These are phyloP conservation scores for Blastobotrys petasosporus DNA, from an alignment of 1,139 yeast genomes.

Conservation along the genomic window DNA sequence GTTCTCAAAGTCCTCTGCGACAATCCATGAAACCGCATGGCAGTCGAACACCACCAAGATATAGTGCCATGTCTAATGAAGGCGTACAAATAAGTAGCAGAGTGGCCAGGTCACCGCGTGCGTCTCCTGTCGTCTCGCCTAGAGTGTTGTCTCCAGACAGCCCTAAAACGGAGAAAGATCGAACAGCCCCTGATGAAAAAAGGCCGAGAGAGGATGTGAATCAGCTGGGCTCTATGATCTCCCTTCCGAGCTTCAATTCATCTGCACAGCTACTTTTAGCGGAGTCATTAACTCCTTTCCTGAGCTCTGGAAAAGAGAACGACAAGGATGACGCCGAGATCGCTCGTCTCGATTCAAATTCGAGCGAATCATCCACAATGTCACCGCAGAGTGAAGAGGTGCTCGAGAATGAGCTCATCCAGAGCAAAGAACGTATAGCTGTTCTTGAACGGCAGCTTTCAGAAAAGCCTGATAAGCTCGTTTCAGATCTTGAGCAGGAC, in stretches of 20 bases:
- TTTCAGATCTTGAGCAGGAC: constrained; percentile 22
- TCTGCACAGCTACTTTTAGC: constrained; percentile 13
- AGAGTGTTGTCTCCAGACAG: too few species aligned
- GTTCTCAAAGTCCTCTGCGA: background rate
- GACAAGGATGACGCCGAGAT: constrained; percentile 3
- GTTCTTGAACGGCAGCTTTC: constrained; percentile 29
- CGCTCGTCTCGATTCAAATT: constrained; percentile 1
- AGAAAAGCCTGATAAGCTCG: constrained; percentile 17
- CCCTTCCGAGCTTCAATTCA: constrained; percentile 16
- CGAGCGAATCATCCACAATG: too few species aligned
- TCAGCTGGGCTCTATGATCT: constrained; percentile 13
- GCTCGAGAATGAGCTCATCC: constrained; percentile 23
- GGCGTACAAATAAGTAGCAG: too few species aligned
- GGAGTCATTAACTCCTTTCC: constrained; percentile 19
- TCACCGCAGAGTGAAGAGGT: too few species aligned
- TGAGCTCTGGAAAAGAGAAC: constrained; percentile 4
- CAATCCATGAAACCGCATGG: too few species aligned
- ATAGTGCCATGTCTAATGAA: too few species aligned
- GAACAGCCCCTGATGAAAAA: too few species aligned
- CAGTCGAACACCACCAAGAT: too few species aligned
- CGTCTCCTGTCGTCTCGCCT: too few species aligned
- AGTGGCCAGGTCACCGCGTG: too few species aligned
- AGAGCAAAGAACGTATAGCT: constrained; percentile 30
- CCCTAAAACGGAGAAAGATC: too few species aligned
- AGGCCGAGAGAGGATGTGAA: background rate